Base-by-base conservation (phyloP, 2,329 filamentous ascomycete species). In the Chrysosphaeria jannelii region DNA sequence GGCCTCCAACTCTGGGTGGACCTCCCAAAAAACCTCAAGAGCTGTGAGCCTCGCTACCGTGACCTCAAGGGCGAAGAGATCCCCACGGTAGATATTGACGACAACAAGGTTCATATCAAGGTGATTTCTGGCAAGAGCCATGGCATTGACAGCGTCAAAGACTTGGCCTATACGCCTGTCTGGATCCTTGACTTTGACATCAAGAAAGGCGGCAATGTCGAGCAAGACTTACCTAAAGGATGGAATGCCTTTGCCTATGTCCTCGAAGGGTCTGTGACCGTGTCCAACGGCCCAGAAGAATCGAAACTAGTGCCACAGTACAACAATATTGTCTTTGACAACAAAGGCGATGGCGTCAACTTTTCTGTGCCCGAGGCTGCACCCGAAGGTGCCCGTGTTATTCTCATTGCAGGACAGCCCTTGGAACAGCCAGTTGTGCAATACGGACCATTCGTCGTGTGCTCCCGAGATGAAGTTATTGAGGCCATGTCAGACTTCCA, bases 1-100 rank as follows among this genome's bases (percentile, higher is more conserved):
- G 81, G 81, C 16, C 60, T 93, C 47, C 85, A 93, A 49, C 54
- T 93, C 12, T 93, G 85, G 81, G 79, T 93, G 22, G 81, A 93
- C 40, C 50, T 93, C 8, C 81, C 85, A 5, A 47, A 62, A 36
- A 45, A 67, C 18, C 53, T 91, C 25, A 93, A 93, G 53, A 53
- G 51, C 33, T 89, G 75, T 48, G 81, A 93, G 44, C 81, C 81
- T 18, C 60, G 81, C 21, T 93, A 93, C 45, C 70, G 81, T 26
- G 81, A 93, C 42, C 48, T 93, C 24, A 53, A 61, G 24, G 70
- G 69, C 0, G 40, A 40, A 4, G 81, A 93, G 47, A 81, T 93
- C 34, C 81, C 81, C 0, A 37, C 48, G 4, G 72, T 61, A n/a
- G 58, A 56, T 6, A 47, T 61, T 14, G 74, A 85, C 34, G 61